Conservation (phyloP, 139 green algal genomes). For the Micractinium conductrix region DNA sequence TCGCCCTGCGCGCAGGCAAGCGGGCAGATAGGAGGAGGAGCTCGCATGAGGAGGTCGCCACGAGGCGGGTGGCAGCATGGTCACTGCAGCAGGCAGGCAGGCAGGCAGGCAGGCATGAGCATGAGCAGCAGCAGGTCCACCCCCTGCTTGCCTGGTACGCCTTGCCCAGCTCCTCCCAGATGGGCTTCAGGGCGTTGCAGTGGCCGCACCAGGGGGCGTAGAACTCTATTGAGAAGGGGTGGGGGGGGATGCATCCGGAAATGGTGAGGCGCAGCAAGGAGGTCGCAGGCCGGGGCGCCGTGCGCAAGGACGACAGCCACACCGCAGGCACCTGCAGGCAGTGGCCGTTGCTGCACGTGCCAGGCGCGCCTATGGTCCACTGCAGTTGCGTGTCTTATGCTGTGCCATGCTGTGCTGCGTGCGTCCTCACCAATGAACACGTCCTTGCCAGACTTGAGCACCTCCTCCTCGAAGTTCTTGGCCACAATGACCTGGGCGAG, state of each 20-base stretch:
- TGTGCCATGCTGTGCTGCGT: no score
- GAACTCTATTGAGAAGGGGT: conserved; percentile 39
- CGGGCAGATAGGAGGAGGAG: background rate
- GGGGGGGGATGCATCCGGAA: background rate
- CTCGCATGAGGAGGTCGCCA: background rate
- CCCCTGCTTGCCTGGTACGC: no score
- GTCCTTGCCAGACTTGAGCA: conserved; percentile 55
- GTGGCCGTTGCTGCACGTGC: background rate
- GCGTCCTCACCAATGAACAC: conserved; percentile 52
- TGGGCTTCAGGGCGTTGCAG: conserved; percentile 59
- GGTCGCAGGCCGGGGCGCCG: background rate
- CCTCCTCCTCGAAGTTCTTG: conserved; percentile 59
- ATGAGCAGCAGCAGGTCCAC: no score
- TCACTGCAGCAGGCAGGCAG: no score
- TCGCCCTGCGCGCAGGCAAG: conserved; percentile 32
- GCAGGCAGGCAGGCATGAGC: no score
- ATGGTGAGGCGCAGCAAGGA: background rate
- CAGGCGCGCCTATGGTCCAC: background rate
- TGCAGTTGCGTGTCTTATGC: no score
- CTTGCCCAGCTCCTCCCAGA: conserved; percentile 52
- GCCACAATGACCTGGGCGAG: conserved; percentile 29
- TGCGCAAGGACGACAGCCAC: no score
- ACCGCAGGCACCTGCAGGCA: no score
- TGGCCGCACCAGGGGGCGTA: conserved; percentile 55
- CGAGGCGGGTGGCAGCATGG: no score